These are phyloP conservation scores for Fusarium caatingaense DNA, from an alignment of 2,329 filamentous ascomycete species.

Conservation along the genomic window DNA sequence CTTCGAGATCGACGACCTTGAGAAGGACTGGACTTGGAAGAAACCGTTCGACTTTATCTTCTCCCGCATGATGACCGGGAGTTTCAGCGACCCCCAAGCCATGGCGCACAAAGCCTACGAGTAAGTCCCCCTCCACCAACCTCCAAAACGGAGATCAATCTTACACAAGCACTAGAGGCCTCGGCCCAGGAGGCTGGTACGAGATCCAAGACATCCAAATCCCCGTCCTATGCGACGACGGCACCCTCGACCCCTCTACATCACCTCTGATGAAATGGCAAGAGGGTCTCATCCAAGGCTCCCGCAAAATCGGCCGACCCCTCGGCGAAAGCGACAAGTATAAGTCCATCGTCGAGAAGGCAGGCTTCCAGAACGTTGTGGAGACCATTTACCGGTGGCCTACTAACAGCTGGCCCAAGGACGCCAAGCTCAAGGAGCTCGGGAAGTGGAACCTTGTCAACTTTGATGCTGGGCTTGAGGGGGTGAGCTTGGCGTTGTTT, in stretches of 20 bases:
- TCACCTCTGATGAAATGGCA: constrained; percentile 24
- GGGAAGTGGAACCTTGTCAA: constrained; percentile 31
- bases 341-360: constrained; percentile 8
- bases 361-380: constrained; percentile 25
- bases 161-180: not conserved
- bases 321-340: constrained; percentile 23
- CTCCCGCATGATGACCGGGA: constrained; percentile 31
- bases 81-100: not conserved
- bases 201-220: constrained; percentile 34
- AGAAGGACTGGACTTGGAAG: constrained; percentile 32
- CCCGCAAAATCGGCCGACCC: constrained; percentile 19
- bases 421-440: constrained; percentile 37
- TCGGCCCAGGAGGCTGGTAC: constrained; percentile 23
- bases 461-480: constrained; percentile 27
- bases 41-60: constrained; percentile 27
- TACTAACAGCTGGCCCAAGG: constrained; percentile 30
- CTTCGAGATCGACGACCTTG: constrained; percentile 28
- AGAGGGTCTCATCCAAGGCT: constrained; percentile 10
- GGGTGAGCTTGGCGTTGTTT: constrained; percentile 27
- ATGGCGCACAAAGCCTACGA: constrained; percentile 12
- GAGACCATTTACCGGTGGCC: constrained; percentile 35
- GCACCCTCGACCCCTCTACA: not conserved
- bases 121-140: not conserved
- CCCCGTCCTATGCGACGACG: constrained; percentile 22
- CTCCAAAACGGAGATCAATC: accelerated